Base-by-base conservation (phyloP, 192 early-diverging fungal genomes). In the Phlyctochytrium arcticum region DNA sequence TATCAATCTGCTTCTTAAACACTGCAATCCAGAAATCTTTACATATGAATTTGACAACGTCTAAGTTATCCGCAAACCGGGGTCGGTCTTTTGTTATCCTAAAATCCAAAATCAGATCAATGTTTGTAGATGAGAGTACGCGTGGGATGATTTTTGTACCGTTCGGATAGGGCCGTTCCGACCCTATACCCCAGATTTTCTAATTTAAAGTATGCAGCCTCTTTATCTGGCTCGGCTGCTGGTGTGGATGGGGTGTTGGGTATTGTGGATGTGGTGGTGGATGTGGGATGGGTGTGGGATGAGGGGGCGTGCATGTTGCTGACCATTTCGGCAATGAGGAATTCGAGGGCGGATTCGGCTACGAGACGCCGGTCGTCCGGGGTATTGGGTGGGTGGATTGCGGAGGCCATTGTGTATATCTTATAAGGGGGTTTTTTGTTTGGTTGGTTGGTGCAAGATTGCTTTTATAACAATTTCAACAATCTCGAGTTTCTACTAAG, bases 1-100 rank as follows among this genome's bases (percentile, higher is more conserved):
- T 98, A 67, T 99, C 98, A 35, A 99, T 87, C 69, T 99, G 95
- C 58, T 98, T 94, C 70, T 94, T 92, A 69, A 98, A 99, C 46
- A 95, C 72, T 32, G 89, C 75, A 48, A 88, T 88, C 98, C 98
- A 99, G 24, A 96, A 81, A 51, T 99, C 98, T 71, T 98, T 97
- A 80, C 98, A 99, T 8, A 99, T 86, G 81, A 96, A 99, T 72
- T 99, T 99, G 51, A 99, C 90, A 31, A 96, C 89, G 48, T 98
- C 98, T 23, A 99, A 75, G 30, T 89, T 98, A 77, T 98, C 96
- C 0, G 81, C 76, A 67, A 99, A 92, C 5, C 98, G 87, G 60
- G 90, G 84, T 61, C 88, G 82, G 48, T 95, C 88, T 58, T 87
- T 85, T 1, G 94, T 90, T 60, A 92, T 87, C 61, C 90, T 92